Percentiles rank a stretch among this genome's conserved stretches.
Evolutionary conservation across 2,329 filamentous ascomycete genomes (phyloP).

Genomic region (Aspergillus melleus): DNA sequence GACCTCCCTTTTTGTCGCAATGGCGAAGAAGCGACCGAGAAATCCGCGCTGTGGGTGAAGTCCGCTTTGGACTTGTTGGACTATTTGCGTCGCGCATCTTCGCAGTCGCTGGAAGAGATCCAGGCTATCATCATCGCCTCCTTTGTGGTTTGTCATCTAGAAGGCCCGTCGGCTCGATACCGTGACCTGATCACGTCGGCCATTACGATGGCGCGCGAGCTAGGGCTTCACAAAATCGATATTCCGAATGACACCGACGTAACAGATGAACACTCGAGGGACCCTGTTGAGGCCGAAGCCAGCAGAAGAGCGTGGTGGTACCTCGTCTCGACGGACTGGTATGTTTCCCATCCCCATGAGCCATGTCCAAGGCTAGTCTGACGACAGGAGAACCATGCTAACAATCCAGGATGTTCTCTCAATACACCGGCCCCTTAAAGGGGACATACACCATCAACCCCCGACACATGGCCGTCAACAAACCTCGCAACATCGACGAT

Average conservation of each 20-base stretch:
- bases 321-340: slow-evolving; percentile 40
- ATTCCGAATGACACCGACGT: slow-evolving; percentile 13
- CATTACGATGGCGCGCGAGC: slow-evolving; percentile 25
- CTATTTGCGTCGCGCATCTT: slow-evolving; percentile 24
- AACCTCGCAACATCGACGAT: slow-evolving; percentile 40
- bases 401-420: slow-evolving; percentile 27
- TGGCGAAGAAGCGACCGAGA: neutral
- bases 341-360: slow-evolving; percentile 3
- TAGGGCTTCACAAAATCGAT: slow-evolving; percentile 22
- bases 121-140: slow-evolving; percentile 38
- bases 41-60: slow-evolving; percentile 13
- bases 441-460: slow-evolving; percentile 34
- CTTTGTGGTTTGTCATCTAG: slow-evolving; percentile 34
- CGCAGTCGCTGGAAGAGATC: slow-evolving; percentile 35
- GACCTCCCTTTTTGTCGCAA: slow-evolving; percentile 1
- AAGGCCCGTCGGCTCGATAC: slow-evolving; percentile 36
- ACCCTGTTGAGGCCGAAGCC: slow-evolving; percentile 34
- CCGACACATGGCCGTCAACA: slow-evolving; percentile 38
- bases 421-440: slow-evolving; percentile 32
- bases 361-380: too few species aligned
- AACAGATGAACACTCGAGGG: slow-evolving; percentile 16
- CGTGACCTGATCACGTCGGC: slow-evolving; percentile 32
- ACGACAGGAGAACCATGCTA: too few species aligned
- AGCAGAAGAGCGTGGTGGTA: slow-evolving; percentile 44
- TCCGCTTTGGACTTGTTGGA: slow-evolving; percentile 34